phyloP scores from a whole-genome alignment of 2,329 filamentous ascomycete species.

The Paecilomyces sp. region DNA sequence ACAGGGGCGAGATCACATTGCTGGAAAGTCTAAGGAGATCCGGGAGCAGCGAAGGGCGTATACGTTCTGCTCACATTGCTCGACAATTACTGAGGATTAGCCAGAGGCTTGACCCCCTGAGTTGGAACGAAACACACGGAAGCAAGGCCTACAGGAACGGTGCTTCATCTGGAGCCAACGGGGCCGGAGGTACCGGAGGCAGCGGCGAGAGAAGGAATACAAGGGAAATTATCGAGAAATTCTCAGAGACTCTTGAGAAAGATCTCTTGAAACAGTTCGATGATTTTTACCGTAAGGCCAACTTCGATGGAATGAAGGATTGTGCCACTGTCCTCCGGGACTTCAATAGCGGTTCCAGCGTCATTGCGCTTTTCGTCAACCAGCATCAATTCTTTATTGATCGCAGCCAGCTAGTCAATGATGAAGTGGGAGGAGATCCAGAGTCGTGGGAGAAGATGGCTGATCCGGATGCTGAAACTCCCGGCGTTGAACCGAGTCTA shows the following conservation, averaged over 20 bases:
- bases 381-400: conserved; percentile 99
- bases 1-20: conserved; percentile 77
- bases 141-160: conserved; percentile 44
- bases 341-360: conserved; percentile 92
- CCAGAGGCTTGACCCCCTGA: conserved; percentile 73
- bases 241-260: conserved; percentile 90
- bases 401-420: conserved; percentile 79
- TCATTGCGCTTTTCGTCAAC: conserved; percentile 94
- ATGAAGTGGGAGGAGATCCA: conserved; percentile 60
- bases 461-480: conserved; percentile 87
- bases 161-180: conserved; percentile 34
- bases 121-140: conserved; percentile 52
- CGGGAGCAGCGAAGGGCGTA: conserved; percentile 82
- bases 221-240: conserved; percentile 89
- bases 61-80: conserved; percentile 88
- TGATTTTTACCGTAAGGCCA: conserved; percentile 88
- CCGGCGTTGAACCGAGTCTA: conserved; percentile 82
- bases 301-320: conserved; percentile 97
- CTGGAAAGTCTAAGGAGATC: conserved; percentile 82
- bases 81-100: conserved; percentile 91
- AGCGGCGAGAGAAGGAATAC: conserved; percentile 56
- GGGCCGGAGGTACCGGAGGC: conserved; percentile 37
- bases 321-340: conserved; percentile 90
- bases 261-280: conserved; percentile 95
- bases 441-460: conserved; percentile 85